Conservation (phyloP, 2,329 filamentous ascomycete genomes). For the Penicillium olsonii region DNA sequence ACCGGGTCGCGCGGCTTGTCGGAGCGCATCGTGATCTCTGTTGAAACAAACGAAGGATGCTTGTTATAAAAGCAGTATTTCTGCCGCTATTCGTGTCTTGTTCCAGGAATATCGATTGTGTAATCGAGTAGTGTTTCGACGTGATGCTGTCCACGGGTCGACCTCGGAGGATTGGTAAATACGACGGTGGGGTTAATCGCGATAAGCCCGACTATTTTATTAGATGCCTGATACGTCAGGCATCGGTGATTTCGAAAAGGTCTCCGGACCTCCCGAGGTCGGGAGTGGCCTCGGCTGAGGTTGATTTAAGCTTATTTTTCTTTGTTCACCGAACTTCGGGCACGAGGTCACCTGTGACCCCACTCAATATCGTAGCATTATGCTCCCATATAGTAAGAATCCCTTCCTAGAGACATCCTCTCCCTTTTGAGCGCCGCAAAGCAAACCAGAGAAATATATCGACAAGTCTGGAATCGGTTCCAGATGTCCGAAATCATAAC, state of each 20-base stretch:
- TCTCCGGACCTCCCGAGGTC: too few species aligned
- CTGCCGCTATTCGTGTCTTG: not conserved
- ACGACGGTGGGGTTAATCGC: slow-evolving; percentile 17
- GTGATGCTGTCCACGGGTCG: slow-evolving; percentile 2
- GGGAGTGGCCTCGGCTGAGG: not conserved
- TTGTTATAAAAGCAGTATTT: not conserved
- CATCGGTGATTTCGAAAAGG: not conserved
- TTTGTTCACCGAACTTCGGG: not conserved
- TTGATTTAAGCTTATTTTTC: slow-evolving; percentile 6
- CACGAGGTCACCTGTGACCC: slow-evolving; percentile 5
- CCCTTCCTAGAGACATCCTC: slow-evolving; percentile 23
- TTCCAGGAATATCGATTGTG: not conserved
- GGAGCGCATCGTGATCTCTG: slow-evolving; percentile 44
- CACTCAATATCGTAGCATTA: slow-evolving; percentile 24
- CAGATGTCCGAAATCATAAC: slow-evolving; percentile 7
- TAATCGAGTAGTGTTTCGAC: not conserved
- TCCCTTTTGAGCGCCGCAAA: slow-evolving; percentile 25
- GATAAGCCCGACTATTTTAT: slow-evolving; percentile 4
- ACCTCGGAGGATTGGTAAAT: not conserved
- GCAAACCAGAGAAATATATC: slow-evolving; percentile 15
- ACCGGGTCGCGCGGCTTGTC: slow-evolving; percentile 64
- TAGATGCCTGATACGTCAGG: not conserved
- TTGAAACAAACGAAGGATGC: not conserved
- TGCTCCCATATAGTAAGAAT: slow-evolving; percentile 17
- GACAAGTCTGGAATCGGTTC: slow-evolving; percentile 10